Base-by-base conservation (phyloP, 176 grass and related monocot species). In the maize (Zea mays) region DNA sequence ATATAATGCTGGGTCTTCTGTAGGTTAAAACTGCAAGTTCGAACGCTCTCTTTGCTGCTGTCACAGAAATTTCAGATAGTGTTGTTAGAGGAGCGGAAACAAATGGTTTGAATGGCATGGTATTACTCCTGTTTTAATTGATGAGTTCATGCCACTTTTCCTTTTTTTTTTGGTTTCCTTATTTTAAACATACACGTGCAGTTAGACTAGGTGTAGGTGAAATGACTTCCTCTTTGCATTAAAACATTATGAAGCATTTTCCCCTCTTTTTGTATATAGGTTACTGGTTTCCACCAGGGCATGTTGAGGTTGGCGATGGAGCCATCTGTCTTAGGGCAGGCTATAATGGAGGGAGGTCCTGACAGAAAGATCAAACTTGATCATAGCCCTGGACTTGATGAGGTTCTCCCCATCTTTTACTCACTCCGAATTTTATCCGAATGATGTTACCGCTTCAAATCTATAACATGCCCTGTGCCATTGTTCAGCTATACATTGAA, bases 361-460 rank as follows among this genome's bases (percentile, higher is more conserved):
- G 86, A 96, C 69, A 83, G 86, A 87, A 96, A 89, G 74, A 96
- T 96, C 79, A 96, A 96, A 84, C 92, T 96, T 72, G 92, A 92
- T 83, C 83, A 62, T 66, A 89, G 74, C 52, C 81, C 89, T 36
- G 92, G 92, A 45, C 86, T 96, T 80, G 86, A 96, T 37, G 92
- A 96, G 92, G 92, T 94, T 67, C 37, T 79, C 4, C 81, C 66
- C 66, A 56, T 60, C 40, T 89, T 38, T 56, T 83, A 42, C 36
- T 79, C 1, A 37, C 77, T 66, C 65, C 3, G 0, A 51, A 70
- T 39, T 42, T 62, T 70, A 27, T 76, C 40, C 1, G 34, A 51
- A 42, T 74, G 21, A 81, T 27, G 33, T 77, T 67, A 40, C 21
- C 6, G n/a, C 63, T 33, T 51, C 39, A 49, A 36, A 36, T 71